Percentiles rank a stretch among this genome's conserved stretches.
Conservation (phyloP, 306 rosid species). For the Vicia sativa region DNA sequence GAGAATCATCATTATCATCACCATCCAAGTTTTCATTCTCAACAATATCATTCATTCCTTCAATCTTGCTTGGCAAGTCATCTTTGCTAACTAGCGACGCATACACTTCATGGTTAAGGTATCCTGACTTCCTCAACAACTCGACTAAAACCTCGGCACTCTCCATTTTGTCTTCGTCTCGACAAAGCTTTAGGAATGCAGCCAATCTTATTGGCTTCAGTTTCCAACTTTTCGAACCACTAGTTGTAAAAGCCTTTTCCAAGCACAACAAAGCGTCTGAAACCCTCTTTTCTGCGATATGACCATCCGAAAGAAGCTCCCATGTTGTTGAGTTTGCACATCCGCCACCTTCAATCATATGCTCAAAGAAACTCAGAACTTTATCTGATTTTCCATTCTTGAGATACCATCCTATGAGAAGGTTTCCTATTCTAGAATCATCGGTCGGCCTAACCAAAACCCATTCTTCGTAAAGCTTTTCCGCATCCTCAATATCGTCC, state of each 20-base stretch:
- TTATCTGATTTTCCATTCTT: conserved; percentile 56
- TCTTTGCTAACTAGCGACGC: conserved; percentile 56
- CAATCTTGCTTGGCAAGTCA: conserved; percentile 32
- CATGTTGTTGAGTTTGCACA: conserved; percentile 79
- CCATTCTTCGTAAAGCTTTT: conserved; percentile 80
- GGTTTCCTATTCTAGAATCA: conserved; percentile 86
- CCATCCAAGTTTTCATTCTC: conserved; percentile 41
- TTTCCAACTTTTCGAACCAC: conserved; percentile 71
- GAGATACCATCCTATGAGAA: conserved; percentile 62
- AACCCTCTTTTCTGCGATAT: conserved; percentile 53
- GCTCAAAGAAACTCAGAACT: conserved; percentile 59
- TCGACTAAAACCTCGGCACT: conserved; percentile 56
- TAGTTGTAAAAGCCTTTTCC: conserved; percentile 68
- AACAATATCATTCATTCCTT: conserved; percentile 30
- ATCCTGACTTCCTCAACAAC: conserved; percentile 59
- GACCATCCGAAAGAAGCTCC: conserved; percentile 83
- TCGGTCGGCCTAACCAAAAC: conserved; percentile 55
- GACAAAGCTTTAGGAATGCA: conserved; percentile 62
- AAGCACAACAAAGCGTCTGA: conserved; percentile 70
- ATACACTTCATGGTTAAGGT: conserved; percentile 49
- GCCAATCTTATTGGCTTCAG: conserved; percentile 60
- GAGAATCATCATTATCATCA: conserved; percentile 55
- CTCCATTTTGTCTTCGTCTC: conserved; percentile 52
- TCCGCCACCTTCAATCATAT: conserved; percentile 66
- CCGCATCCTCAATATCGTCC: conserved; percentile 82